Percentiles rank a stretch among this genome's conserved stretches.
Conservation (phyloP, 2,329 filamentous ascomycete species). For the Fonsecaea pedrosoi region DNA sequence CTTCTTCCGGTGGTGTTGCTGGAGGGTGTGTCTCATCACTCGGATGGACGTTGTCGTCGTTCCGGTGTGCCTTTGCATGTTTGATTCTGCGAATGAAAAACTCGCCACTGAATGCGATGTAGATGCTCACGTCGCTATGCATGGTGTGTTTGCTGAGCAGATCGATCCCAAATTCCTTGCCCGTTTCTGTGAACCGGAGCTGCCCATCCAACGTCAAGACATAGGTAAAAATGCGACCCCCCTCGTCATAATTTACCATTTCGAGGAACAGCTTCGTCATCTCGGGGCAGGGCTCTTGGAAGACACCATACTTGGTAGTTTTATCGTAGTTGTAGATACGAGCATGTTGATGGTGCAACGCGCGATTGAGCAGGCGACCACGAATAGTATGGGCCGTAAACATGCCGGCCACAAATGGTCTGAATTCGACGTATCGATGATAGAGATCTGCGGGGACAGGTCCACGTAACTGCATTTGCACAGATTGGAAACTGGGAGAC, state of each 20-base stretch:
- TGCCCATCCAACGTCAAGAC: constrained; percentile 86
- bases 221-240: constrained; percentile 88
- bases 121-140: constrained; percentile 90
- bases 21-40: constrained; percentile 57
- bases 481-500: constrained; percentile 79
- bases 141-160: constrained; percentile 94
- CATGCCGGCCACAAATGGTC: constrained; percentile 86
- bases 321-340: constrained; percentile 89
- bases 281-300: constrained; percentile 70
- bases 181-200: constrained; percentile 91
- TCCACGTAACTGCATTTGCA: constrained; percentile 84
- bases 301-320: constrained; percentile 73
- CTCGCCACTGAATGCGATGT: constrained; percentile 90
- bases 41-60: constrained; percentile 32
- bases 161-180: constrained; percentile 93
- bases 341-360: constrained; percentile 86
- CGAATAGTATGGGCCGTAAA: constrained; percentile 79
- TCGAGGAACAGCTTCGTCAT: constrained; percentile 82
- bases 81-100: constrained; percentile 82
- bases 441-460: constrained; percentile 82
- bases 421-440: constrained; percentile 92
- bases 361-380: constrained; percentile 80
- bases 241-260: constrained; percentile 84
- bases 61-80: constrained; percentile 50
- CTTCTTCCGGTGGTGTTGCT: constrained; percentile 50